Conservation (phyloP, 768 basidiomycete genomes). For the Macrocybe gigantea region DNA sequence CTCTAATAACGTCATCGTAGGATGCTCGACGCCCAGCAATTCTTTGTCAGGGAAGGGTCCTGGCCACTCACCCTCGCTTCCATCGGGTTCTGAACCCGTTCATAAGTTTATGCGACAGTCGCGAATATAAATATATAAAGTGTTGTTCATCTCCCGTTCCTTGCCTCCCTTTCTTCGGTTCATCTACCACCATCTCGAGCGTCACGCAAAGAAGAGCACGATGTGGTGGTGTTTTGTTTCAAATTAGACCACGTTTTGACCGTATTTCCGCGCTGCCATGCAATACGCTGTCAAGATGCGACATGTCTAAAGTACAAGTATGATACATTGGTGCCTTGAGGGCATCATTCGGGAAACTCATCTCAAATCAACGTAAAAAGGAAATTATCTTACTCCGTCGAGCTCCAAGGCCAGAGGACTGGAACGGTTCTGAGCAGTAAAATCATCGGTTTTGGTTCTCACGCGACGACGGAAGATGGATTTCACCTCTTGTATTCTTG, state of each 20-base stretch:
- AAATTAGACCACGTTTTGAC: too few relatives aligned
- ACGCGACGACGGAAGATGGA: background rate
- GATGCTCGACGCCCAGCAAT: constrained; percentile 30
- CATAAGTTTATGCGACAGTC: background rate
- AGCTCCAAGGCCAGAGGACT: background rate
- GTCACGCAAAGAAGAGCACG: too few relatives aligned
- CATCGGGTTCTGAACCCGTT: constrained; percentile 21
- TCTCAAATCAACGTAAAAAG: too few relatives aligned
- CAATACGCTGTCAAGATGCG: too few relatives aligned
- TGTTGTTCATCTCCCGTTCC: too few relatives aligned
- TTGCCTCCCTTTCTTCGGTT: too few relatives aligned
- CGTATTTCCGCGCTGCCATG: too few relatives aligned
- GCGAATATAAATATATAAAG: background rate
- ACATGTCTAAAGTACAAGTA: too few relatives aligned
- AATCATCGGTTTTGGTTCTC: background rate
- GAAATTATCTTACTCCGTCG: background rate
- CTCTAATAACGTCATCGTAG: constrained; percentile 9
- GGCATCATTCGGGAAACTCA: too few relatives aligned
- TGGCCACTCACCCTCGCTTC: constrained; percentile 26
- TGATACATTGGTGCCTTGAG: too few relatives aligned
- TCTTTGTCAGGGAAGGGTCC: constrained; percentile 21
- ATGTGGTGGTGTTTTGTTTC: too few relatives aligned
- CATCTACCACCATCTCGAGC: too few relatives aligned
- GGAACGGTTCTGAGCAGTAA: background rate
- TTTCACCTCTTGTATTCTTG: background rate